Evolutionary conservation across 768 basidiomycete genomes (phyloP), one percentile per base, ranked within the genome.

Genomic region (Kwoniella sp.): DNA sequence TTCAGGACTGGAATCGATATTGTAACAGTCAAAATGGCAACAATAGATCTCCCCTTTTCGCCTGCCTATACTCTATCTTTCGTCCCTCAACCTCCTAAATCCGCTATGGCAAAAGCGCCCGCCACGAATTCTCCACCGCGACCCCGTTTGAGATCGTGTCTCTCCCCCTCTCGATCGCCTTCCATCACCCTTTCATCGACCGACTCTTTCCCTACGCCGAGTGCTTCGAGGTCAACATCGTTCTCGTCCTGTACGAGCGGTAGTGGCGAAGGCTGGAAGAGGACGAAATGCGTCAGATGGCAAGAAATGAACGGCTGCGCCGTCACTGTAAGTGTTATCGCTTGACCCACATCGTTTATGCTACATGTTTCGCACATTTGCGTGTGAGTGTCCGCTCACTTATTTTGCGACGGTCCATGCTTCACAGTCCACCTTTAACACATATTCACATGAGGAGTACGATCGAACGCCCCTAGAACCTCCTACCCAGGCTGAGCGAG

Each of bases 391-490:
- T 33, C 58, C 52, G 19, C 17, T 21, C 13, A 33, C 33, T n/a
- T 48, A n/a, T n/a, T n/a, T n/a, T n/a, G n/a, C n/a, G n/a, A n/a
- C n/a, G n/a, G n/a, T 24, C 36, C 19, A n/a, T 65, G 9, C 6
- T 46, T 27, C n/a, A 13, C 46, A 77, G 78, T 69, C 75, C n/a
- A 72, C 74, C 59, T 82, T 83, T 73, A 71, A 75, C 29, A 83
- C 84, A 17, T 78, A 84, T 74, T 82, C 82, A 3, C 66, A 83
- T 33, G 72, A 81, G 36, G 75, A 81, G 8, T 92, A 92, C 81
- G 90, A 92, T 82, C 88, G 90, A 62, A 85, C 88, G 2, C 90
- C 90, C 63, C 89, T 92, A 75, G 74, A 85, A 24, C 87, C 88
- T 30, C 80, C 80, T 12, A 67, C 70, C 2, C 70, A 67, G 30